Base-by-base conservation (phyloP, 306 rosid genomes). In the Dryas drummondii region DNA sequence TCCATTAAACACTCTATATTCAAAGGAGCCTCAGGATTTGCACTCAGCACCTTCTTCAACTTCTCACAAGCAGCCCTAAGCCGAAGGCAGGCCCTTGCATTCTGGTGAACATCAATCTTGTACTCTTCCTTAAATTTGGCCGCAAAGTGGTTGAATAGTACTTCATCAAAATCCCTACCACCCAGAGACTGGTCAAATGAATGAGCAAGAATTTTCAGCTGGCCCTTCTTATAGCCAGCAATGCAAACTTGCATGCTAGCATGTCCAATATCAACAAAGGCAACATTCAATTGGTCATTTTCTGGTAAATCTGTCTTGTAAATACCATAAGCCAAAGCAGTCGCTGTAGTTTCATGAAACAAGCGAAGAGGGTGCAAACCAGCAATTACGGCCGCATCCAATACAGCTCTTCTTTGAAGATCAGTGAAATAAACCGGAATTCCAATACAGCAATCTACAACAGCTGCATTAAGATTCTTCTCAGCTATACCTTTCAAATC, bases 141-240 rank as follows among this genome's bases (percentile, higher is more conserved):
- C 12, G 92, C 97, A 78, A 94, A 94, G 80, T 96, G 91, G 16
- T 87, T 80, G 79, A 92, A 92, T 54, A 96, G 51, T 56, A 65
- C 99, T 73, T 92, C 99, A 14, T 96, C 99, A 42, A 96, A 96
- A 71, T 96, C 99, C 74, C 98, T 92, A 74, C 99, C 99, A 53
- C 99, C 98, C 62, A 96, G 80, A 47, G 96, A 88, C 78, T 84
- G 89, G 76, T 96, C 99, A 70, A 68, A 92, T 9, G 97, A 75
- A 85, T 96, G 99, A 67, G 99, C 78, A 82, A 96, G 72, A 22
- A 96, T 82, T 79, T 87, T 89, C 83, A 96, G 76, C 86, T 92
- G 99, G 32, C 99, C 99, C 83, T 90, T 92, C 70, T 85, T 92
- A 66, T 81, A 92, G 11, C 98, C 99, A 70, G 96, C 99, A 82